phyloP scores from a whole-genome alignment of 164 flowering plant species.

The Amborella trichopoda region DNA sequence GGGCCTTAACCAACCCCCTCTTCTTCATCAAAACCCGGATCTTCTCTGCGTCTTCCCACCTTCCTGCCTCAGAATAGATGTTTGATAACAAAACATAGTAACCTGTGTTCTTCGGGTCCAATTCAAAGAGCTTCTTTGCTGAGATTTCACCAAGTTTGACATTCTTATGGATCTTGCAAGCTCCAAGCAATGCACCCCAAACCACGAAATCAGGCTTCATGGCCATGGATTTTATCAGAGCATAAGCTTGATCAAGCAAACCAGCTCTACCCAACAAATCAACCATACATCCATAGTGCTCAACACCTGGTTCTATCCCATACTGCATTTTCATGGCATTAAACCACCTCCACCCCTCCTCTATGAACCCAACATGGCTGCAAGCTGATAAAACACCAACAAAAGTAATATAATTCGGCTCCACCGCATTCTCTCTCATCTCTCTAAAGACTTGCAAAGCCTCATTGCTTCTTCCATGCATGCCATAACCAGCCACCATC shows the following conservation, averaged over 20 bases:
- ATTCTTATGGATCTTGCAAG: constrained; percentile 71
- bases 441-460: constrained; percentile 49
- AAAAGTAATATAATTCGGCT: constrained; percentile 70
- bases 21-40: constrained; percentile 44
- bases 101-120: constrained; percentile 70
- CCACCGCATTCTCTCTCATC: constrained; percentile 40
- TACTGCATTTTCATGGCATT: constrained; percentile 41
- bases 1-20: constrained; percentile 48
- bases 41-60: constrained; percentile 71
- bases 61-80: constrained; percentile 79
- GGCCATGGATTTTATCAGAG: constrained; percentile 52
- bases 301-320: constrained; percentile 53
- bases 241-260: constrained; percentile 42
- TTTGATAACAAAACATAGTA: constrained; percentile 74
- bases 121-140: constrained; percentile 53
- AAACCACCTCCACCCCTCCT: constrained; percentile 79
- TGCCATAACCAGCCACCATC: constrained; percentile 76
- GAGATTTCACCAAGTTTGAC: constrained; percentile 72
- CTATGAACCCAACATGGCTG: constrained; percentile 66
- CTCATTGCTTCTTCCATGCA: constrained; percentile 64
- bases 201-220: constrained; percentile 60
- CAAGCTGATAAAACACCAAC: constrained; percentile 79
- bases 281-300: constrained; percentile 85
- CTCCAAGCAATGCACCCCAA: constrained; percentile 87
- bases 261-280: constrained; percentile 87